Conservation (phyloP, 106 monocot genomes). For the Phalaenopsis equestris region DNA sequence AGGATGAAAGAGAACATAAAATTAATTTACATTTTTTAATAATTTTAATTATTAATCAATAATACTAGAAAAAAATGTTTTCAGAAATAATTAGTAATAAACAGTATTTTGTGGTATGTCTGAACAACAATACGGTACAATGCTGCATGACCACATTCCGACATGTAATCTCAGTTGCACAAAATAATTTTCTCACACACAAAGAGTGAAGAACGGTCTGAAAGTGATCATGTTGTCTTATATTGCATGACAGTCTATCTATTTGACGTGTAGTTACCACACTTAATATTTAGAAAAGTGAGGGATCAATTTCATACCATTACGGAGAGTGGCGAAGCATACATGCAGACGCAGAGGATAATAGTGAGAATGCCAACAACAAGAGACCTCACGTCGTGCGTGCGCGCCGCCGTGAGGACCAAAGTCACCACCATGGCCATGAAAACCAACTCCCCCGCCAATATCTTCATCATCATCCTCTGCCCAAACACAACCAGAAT, state of each 20-base stretch:
- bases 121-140: too few species aligned
- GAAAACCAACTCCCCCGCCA: conserved; percentile 34
- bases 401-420: conserved; percentile 20
- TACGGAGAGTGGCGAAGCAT: conserved; percentile 49
- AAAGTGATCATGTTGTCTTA: too few species aligned
- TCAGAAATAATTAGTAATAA: background rate
- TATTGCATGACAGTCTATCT: too few species aligned
- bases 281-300: too few species aligned
- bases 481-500: background rate
- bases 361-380: conserved; percentile 44
- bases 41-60: too few species aligned
- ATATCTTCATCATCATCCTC: conserved; percentile 25
- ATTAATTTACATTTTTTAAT: too few species aligned
- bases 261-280: too few species aligned
- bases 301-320: conserved; percentile 24
- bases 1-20: too few species aligned
- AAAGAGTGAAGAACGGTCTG: too few species aligned
- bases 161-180: too few species aligned
- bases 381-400: conserved; percentile 20
- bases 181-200: too few species aligned
- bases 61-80: background rate
- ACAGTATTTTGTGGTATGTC: background rate
- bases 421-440: conserved; percentile 22
- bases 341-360: conserved; percentile 57
- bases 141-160: too few species aligned